Base-by-base conservation (phyloP, 345 rosid species). In the Ricinus communis region DNA sequence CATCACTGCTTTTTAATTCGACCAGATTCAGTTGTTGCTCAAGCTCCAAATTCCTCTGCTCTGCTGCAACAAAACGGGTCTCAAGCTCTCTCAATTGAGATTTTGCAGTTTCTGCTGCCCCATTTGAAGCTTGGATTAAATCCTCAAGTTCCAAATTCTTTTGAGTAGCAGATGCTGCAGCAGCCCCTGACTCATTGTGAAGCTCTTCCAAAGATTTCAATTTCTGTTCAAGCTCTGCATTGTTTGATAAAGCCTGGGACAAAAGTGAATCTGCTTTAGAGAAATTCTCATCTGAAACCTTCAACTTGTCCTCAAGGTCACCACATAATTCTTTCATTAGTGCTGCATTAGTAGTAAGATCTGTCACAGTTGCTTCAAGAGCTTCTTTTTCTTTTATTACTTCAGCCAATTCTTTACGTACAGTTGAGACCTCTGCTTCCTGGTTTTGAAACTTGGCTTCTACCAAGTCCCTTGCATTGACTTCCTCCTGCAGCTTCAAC, bases 61-160 rank as follows among this genome's bases (percentile, higher is more conserved):
- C 96, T 41, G 87, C 84, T 53, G 89, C 90, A 62, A 80, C 65
- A 67, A 87, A 79, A 50, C 78, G 83, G 10, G 74, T 62, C 81
- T 95, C 94, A 45, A 89, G 85, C 82, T 89, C 97, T 76, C 87
- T 81, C 72, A 88, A 50, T 79, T 84, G 85, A 53, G 85, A 70
- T 63, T 85, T 83, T 73, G 93, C 85, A 71, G 82, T 86, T 73
- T 92, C 92, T 63, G 87, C 90, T 71, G 82, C 88, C 78, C 81
- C 86, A 51, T 66, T 85, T 59, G 87, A 88, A 63, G 85, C 86
- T 75, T 49, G 66, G 51, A 92, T 74, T 67, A 81, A 70, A 58
- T 86, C 88, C 77, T 84, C 93, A 16, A 95, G 91, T 81, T 88
- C 97, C 67, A 87, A 75, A 79, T 82, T 89, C 84, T 81, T 92